These are phyloP conservation scores for Psilocybe cubensis DNA, from an alignment of 768 basidiomycete species.

Conservation along the genomic window DNA sequence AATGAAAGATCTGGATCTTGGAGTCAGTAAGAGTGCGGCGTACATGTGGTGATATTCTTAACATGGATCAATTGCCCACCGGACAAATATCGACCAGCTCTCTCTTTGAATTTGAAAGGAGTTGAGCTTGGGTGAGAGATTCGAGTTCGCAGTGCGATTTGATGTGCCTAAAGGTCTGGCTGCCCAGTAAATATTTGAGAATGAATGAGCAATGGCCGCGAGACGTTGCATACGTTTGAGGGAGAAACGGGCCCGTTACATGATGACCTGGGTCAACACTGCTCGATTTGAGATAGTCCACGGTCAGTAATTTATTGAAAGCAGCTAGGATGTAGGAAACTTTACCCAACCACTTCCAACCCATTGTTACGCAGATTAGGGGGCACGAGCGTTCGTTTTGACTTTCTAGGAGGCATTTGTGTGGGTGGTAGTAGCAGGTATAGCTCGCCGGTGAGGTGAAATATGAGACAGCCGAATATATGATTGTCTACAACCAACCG, in stretches of 20 bases:
- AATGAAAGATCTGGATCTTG: constrained; percentile 57
- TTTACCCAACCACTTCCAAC: not conserved
- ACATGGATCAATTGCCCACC: constrained; percentile 83
- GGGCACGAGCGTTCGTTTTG: not conserved
- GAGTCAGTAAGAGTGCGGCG: not conserved
- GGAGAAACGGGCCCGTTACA: constrained; percentile 62
- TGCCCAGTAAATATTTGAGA: not conserved
- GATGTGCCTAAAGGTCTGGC: constrained; percentile 38
- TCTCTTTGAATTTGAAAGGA: constrained; percentile 10
- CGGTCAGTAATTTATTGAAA: not conserved
- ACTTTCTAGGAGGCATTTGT: too few relatives aligned
- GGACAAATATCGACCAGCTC: constrained; percentile 43
- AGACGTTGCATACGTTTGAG: constrained; percentile 65
- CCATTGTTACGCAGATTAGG: not conserved
- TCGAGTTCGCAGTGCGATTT: constrained; percentile 30
- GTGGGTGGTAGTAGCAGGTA: too few relatives aligned
- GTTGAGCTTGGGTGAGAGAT: constrained; percentile 27
- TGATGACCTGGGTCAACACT: constrained; percentile 63
- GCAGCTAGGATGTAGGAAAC: not conserved
- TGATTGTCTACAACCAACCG: too few relatives aligned
- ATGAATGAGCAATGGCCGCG: not conserved
- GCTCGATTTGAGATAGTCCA: not conserved
- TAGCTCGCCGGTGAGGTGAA: too few relatives aligned
- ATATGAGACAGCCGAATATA: too few relatives aligned
- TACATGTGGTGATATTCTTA: constrained; percentile 22